These are phyloP conservation scores for Aspergillus ruber DNA, from an alignment of 2,329 filamentous ascomycete genomes.

Conservation along the genomic window DNA sequence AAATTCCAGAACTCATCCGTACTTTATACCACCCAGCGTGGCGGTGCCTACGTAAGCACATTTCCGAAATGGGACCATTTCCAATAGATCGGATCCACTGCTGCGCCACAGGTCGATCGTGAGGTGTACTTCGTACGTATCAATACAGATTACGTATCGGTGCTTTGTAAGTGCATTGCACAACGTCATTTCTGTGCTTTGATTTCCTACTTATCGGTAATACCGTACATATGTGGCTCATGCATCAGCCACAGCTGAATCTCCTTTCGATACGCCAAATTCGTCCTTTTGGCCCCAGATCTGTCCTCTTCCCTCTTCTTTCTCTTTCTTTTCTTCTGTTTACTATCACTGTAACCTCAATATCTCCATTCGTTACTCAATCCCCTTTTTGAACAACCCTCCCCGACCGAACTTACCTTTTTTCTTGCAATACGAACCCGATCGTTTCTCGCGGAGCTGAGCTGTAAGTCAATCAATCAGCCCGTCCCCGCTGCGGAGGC, in stretches of 20 bases:
- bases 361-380: not conserved
- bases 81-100: not conserved
- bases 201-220: not conserved
- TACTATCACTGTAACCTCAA: not conserved
- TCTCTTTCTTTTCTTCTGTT: not conserved
- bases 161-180: not conserved
- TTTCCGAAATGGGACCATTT: not conserved
- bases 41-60: not conserved
- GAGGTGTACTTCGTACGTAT: not conserved
- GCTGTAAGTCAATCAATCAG: not conserved
- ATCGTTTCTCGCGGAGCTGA: not conserved
- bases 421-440: not conserved
- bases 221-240: not conserved
- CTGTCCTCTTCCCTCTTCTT: not conserved
- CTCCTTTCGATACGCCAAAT: no score
- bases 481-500: constrained; percentile 10
- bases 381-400: not conserved
- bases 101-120: not conserved
- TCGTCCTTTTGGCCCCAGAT: not conserved
- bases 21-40: not conserved
- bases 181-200: no score
- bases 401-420: not conserved
- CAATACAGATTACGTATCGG: not conserved
- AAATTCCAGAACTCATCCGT: no score
- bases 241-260: not conserved